A percentile compares a stretch with the other conserved stretches of the same genome.
These are phyloP conservation scores for Colletotrichum caudatum DNA, from an alignment of 2,329 filamentous ascomycete species.

Conservation along the genomic window DNA sequence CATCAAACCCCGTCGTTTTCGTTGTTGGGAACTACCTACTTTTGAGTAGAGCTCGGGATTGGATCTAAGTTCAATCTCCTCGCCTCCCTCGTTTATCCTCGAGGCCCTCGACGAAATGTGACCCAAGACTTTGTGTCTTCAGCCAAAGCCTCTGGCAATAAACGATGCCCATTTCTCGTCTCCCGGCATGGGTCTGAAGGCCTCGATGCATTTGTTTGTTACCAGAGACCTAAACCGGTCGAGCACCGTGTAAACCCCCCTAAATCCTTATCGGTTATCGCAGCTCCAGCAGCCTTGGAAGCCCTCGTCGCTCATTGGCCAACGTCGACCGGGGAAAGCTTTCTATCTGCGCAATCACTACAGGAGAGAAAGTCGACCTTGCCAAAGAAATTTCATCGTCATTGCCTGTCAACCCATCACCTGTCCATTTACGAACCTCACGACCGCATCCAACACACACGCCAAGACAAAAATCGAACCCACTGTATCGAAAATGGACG, in stretches of 20 bases:
- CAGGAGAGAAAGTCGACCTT: slow-evolving; percentile 19
- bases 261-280: slow-evolving; percentile 35
- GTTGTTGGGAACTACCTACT: too few relatives aligned
- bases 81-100: not conserved
- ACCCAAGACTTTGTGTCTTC: not conserved
- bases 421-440: slow-evolving; percentile 1
- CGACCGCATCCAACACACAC: not conserved
- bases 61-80: not conserved
- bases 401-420: slow-evolving; percentile 30
- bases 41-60: not conserved
- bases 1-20: not conserved
- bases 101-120: not conserved
- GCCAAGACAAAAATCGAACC: not conserved
- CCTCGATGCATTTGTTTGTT: slow-evolving; percentile 8
- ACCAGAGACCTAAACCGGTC: slow-evolving; percentile 1
- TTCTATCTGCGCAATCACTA: slow-evolving; percentile 13
- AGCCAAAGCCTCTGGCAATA: not conserved
- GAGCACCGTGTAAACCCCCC: not conserved
- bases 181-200: not conserved
- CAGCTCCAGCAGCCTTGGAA: not conserved
- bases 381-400: slow-evolving; percentile 44
- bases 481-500: slow-evolving; percentile 41
- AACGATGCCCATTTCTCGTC: not conserved
- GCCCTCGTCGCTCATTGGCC: slow-evolving; percentile 21
- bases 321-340: slow-evolving; percentile 34